A percentile compares a stretch with the other conserved stretches of the same genome.
Conservation (phyloP, 805 yeast genomes). For the Candida adriatica region DNA sequence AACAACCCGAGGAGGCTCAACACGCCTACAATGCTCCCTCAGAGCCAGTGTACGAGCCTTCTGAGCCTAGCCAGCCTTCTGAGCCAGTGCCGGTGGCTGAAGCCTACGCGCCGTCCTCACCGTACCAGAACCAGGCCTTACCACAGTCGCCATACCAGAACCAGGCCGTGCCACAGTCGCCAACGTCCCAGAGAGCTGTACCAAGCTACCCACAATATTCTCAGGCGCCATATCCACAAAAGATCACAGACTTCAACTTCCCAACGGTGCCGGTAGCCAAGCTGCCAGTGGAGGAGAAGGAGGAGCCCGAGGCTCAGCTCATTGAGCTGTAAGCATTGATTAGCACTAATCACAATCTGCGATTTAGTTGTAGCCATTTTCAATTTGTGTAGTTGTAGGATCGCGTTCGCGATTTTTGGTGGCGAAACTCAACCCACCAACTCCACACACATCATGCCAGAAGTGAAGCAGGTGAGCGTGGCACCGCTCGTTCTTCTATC, state of each 20-base stretch:
- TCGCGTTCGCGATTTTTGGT: background rate
- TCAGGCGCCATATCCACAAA: conserved; percentile 2
- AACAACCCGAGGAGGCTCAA: too few species aligned
- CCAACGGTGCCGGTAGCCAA: conserved; percentile 34
- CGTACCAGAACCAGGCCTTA: too few species aligned
- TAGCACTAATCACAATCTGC: background rate
- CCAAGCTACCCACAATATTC: too few species aligned
- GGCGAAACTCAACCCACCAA: background rate
- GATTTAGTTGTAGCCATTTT: too few species aligned
- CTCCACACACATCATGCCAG: background rate
- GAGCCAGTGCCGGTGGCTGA: too few species aligned
- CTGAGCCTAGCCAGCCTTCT: too few species aligned
- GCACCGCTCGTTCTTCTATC: conserved; percentile 94
- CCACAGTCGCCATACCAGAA: too few species aligned
- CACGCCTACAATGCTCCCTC: too few species aligned
- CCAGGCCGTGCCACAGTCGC: too few species aligned
- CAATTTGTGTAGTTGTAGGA: background rate
- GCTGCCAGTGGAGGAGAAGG: conserved; percentile 8
- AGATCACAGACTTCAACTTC: conserved; percentile 31
- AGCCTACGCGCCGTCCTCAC: too few species aligned
- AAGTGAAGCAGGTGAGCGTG: conserved; percentile 63
- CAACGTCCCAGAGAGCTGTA: too few species aligned
- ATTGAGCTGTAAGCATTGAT: conserved; percentile 27
- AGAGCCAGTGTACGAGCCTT: too few species aligned
- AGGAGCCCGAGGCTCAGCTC: conserved; percentile 10